A percentile compares a stretch with the other conserved stretches of the same genome.
These are phyloP conservation scores for Floccularia luteovirens DNA, from an alignment of 768 basidiomycete genomes.

Conservation along the genomic window DNA sequence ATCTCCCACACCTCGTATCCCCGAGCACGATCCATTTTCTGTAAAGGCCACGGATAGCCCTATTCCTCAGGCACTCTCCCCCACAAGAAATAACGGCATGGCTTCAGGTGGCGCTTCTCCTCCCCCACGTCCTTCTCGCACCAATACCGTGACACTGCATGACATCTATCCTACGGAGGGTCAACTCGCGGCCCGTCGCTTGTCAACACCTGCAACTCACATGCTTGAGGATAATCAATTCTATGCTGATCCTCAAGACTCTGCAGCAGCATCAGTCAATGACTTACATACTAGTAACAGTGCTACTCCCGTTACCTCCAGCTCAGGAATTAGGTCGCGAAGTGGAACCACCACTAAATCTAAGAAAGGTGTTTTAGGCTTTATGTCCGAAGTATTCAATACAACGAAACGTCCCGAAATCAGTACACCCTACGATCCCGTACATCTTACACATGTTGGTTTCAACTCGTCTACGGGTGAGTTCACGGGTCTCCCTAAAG, in stretches of 20 bases:
- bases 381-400: slow-evolving; percentile 65
- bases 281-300: slow-evolving; percentile 17
- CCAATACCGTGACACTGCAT: slow-evolving; percentile 75
- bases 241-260: slow-evolving; percentile 37
- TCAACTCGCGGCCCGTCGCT: slow-evolving; percentile 36
- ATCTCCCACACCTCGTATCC: slow-evolving; percentile 24
- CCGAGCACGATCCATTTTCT: slow-evolving; percentile 58
- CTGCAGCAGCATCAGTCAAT: slow-evolving; percentile 23
- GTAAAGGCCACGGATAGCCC: slow-evolving; percentile 21
- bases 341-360: slow-evolving; percentile 40
- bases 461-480: slow-evolving; percentile 99
- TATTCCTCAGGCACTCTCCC: slow-evolving; percentile 18
- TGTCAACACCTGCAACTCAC: slow-evolving; percentile 36
- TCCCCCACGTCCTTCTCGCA: slow-evolving; percentile 75
- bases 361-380: slow-evolving; percentile 69
- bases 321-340: slow-evolving; percentile 29
- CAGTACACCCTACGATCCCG: slow-evolving; percentile 97
- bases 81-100: slow-evolving; percentile 23
- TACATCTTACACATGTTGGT: slow-evolving; percentile 98
- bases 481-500: slow-evolving; percentile 95
- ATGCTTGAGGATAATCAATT: slow-evolving; percentile 28
- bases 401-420: slow-evolving; percentile 80
- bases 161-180: slow-evolving; percentile 54
- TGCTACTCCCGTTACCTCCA: slow-evolving; percentile 13
- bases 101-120: slow-evolving; percentile 38